Conservation (phyloP, 2,329 filamentous ascomycete genomes). For the Talaromyces amestolkiae region DNA sequence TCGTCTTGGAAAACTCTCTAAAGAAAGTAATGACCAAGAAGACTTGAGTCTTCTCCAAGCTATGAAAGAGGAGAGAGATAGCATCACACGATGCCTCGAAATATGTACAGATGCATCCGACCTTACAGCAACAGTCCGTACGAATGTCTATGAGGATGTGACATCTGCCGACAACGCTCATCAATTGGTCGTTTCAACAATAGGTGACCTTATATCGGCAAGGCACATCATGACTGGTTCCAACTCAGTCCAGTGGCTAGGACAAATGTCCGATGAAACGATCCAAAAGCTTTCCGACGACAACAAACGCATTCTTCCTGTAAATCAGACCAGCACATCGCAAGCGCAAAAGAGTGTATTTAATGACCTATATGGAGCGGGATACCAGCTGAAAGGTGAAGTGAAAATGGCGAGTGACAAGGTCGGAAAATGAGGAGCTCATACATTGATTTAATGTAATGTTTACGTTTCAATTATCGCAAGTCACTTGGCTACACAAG, state of each 20-base stretch:
- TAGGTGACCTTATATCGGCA: slow-evolving; percentile 34
- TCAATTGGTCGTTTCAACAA: slow-evolving; percentile 33
- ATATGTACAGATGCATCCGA: slow-evolving; percentile 30
- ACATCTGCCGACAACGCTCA: slow-evolving; percentile 29
- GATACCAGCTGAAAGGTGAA: slow-evolving; percentile 4
- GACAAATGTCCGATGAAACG: slow-evolving; percentile 36
- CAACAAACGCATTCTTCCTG: slow-evolving; percentile 20
- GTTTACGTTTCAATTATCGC: too few species aligned
- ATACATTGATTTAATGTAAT: too few species aligned
- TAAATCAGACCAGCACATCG: not conserved
- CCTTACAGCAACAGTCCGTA: slow-evolving; percentile 26
- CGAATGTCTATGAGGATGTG: slow-evolving; percentile 33
- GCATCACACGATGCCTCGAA: slow-evolving; percentile 27
- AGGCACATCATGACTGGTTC: slow-evolving; percentile 33
- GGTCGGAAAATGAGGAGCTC: not conserved
- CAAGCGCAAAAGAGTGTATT: not conserved
- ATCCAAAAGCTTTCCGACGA: slow-evolving; percentile 29
- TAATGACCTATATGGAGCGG: slow-evolving; percentile 7
- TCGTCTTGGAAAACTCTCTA: slow-evolving; percentile 22
- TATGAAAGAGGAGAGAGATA: slow-evolving; percentile 30
- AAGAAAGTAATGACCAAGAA: slow-evolving; percentile 13
- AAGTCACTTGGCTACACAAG: too few species aligned
- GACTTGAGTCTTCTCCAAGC: slow-evolving; percentile 21
- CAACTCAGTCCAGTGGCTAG: slow-evolving; percentile 33
- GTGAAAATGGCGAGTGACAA: not conserved